Conservation (phyloP, 1,139 yeast species). For the Pichia sp. region DNA sequence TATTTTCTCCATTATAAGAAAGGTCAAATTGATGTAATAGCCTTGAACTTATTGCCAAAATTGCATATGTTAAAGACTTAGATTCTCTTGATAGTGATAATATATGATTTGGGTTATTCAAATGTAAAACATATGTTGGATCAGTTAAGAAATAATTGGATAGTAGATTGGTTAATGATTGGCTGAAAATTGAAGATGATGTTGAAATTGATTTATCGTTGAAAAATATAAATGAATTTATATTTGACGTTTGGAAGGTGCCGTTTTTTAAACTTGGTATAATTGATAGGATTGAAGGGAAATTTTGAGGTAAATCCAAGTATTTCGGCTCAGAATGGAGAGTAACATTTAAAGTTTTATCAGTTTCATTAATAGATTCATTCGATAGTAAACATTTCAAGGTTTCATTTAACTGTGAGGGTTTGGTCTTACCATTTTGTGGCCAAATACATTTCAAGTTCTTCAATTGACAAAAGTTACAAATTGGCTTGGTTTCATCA, state of each 20-base stretch:
- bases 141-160: conserved; percentile 21
- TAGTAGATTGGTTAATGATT: conserved; percentile 11
- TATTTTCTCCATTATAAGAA: conserved; percentile 21
- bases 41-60: conserved; percentile 27
- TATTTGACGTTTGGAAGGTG: conserved; percentile 6
- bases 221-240: conserved; percentile 9
- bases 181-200: conserved; percentile 6
- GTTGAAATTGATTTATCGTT: conserved; percentile 13
- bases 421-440: conserved; percentile 20
- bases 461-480: conserved; percentile 33
- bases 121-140: conserved; percentile 12
- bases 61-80: conserved; percentile 25
- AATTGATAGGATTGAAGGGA: conserved; percentile 11
- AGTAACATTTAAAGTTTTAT: not conserved
- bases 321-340: conserved; percentile 4
- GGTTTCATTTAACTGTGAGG: conserved; percentile 20
- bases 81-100: conserved; percentile 20
- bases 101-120: conserved; percentile 11
- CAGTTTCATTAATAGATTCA: not conserved
- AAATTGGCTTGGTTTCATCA: conserved; percentile 37
- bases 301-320: conserved; percentile 8
- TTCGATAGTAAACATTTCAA: conserved; percentile 21
- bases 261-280: conserved; percentile 11
- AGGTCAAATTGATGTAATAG: conserved; percentile 22
- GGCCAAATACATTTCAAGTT: conserved; percentile 38